phyloP scores from a whole-genome alignment of 805 yeast genomes.

The Hanseniaspora thailandica region DNA sequence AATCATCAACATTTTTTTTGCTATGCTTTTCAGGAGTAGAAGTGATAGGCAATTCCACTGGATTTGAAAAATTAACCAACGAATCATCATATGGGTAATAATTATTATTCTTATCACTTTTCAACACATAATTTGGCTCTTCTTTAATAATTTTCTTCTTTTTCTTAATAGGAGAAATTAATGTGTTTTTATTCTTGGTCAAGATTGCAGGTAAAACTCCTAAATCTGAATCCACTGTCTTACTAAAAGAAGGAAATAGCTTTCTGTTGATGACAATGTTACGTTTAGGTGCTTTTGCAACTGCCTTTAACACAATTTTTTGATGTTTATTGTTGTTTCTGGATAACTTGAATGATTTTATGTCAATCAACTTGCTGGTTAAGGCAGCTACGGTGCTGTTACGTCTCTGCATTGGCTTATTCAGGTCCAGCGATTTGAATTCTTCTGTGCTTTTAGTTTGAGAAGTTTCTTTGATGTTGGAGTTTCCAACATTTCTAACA shows the following conservation, averaged over 20 bases:
- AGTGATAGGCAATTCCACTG: neutral
- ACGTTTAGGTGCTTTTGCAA: neutral
- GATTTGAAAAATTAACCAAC: neutral
- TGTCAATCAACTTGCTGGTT: neutral
- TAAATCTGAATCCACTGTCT: slow-evolving; percentile 3
- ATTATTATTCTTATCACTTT: neutral
- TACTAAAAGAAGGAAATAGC: neutral
- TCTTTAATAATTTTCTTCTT: neutral
- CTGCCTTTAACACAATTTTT: neutral
- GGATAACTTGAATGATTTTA: neutral
- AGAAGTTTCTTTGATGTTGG: neutral
- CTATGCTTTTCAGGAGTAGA: slow-evolving; percentile 3
- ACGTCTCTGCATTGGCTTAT: neutral
- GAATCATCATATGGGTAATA: neutral
- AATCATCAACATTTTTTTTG: neutral
- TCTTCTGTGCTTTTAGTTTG: neutral
- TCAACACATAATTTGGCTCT: neutral
- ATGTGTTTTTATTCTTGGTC: neutral
- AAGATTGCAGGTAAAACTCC: slow-evolving; percentile 9
- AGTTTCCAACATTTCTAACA: neutral
- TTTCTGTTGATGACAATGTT: neutral
- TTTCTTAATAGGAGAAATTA: neutral
- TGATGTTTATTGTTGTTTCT: neutral
- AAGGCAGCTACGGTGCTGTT: neutral
- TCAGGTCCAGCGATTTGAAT: no score